Evolutionary conservation across 345 rosid species (phyloP).

Genomic region (Dipteronia sinensis): DNA sequence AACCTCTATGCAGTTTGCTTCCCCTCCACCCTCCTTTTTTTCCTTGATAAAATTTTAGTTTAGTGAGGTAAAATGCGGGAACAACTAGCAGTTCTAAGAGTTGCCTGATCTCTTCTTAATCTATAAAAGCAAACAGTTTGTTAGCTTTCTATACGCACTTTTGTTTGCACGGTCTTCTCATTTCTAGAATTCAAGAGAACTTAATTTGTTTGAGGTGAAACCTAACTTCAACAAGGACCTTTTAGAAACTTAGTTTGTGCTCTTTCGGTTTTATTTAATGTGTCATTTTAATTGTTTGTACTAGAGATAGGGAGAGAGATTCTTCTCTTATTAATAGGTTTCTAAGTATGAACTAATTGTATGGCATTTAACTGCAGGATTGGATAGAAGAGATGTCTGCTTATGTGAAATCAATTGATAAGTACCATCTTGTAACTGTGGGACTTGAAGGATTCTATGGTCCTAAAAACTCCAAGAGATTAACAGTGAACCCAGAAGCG

Average conservation of each 20-base stretch:
- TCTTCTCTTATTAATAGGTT: not conserved
- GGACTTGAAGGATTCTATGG: conserved; percentile 98
- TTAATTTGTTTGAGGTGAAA: conserved; percentile 10
- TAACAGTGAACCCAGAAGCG: conserved; percentile 69
- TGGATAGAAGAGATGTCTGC: conserved; percentile 92
- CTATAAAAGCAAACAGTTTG: not conserved
- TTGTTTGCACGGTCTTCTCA: not conserved
- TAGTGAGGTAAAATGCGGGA: not conserved
- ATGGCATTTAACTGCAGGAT: conserved; percentile 48
- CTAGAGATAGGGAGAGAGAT: not conserved
- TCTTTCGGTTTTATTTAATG: not conserved
- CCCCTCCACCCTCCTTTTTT: not conserved
- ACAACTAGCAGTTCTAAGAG: not conserved
- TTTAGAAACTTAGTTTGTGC: not conserved
- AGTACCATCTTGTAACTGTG: conserved; percentile 79
- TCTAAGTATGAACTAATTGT: conserved; percentile 9
- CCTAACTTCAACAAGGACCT: not conserved
- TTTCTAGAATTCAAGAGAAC: not conserved
- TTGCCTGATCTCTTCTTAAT: conserved; percentile 2
- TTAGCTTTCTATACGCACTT: not conserved
- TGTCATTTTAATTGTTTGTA: not conserved
- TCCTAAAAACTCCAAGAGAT: conserved; percentile 72
- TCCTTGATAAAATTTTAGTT: not conserved
- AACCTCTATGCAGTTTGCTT: not conserved
- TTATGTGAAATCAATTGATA: conserved; percentile 82